These are phyloP conservation scores for Phytopythium helicoides DNA, from an alignment of 352 stramenopile species.

Conservation along the genomic window DNA sequence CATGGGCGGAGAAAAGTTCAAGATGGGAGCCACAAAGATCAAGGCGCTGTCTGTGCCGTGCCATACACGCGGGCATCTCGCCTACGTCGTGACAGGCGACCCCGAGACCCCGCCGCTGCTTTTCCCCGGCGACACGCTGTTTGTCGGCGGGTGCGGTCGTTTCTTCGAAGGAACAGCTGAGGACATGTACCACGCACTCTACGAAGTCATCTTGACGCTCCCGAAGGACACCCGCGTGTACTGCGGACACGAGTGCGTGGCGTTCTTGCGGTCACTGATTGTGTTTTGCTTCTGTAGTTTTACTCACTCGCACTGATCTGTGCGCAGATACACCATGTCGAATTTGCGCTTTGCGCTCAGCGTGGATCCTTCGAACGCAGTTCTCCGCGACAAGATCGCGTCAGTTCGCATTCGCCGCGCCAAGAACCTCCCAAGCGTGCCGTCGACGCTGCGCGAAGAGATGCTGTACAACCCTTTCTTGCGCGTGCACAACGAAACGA, in stretches of 20 bases:
- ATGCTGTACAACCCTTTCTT: conserved; percentile 89
- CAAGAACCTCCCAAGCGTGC: conserved; percentile 90
- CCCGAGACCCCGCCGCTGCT: conserved; percentile 67
- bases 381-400: conserved; percentile 84
- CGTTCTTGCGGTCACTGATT: too few species aligned
- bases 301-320: neutral
- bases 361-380: conserved; percentile 90
- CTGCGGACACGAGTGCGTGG: conserved; percentile 78
- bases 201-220: conserved; percentile 83
- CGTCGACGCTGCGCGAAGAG: conserved; percentile 84
- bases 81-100: conserved; percentile 85
- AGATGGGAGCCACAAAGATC: conserved; percentile 68
- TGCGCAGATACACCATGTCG: conserved; percentile 82
- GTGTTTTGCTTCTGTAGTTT: neutral
- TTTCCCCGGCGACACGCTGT: conserved; percentile 89
- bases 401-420: conserved; percentile 68
- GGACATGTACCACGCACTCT: conserved; percentile 88
- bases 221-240: conserved; percentile 88
- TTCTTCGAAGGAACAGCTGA: conserved; percentile 90
- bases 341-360: conserved; percentile 94
- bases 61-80: conserved; percentile 83
- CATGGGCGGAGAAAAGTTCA: conserved; percentile 80
- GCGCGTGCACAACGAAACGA: conserved; percentile 79
- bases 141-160: conserved; percentile 75
- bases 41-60: conserved; percentile 78